Base-by-base conservation (phyloP, 768 basidiomycete genomes). In the Russula emetica region DNA sequence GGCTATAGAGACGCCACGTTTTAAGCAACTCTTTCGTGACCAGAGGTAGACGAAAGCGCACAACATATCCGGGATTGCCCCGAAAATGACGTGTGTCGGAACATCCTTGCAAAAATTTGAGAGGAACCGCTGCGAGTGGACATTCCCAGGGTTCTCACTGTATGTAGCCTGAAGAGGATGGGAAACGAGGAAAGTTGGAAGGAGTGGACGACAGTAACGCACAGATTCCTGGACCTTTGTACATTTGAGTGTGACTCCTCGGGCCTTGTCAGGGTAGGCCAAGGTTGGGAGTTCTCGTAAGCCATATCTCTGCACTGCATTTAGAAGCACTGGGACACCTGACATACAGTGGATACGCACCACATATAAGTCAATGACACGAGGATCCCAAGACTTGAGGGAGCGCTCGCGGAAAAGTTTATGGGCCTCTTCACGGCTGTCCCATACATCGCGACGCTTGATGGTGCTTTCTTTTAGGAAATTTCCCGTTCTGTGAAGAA, bases 231-330 rank as follows among this genome's bases (percentile, higher is more conserved):
- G 80, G 13, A 61, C 60, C 34, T 78, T 78, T 16, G 73, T 75
- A 65, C 82, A 83, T 64, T 76, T 80, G 16, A 83, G 71, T 14
- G 81, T 83, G 7, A 84, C 79, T 18, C 80, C 82, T 50, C 76
- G 55, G 11, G 70, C 72, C 60, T 75, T 72, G 56, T 79, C 75
- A 0, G 82, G 77, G 67, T 82, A 79, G 14, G 74, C 73, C 11
- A 61, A 61, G 0, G 78, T 80, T 5, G 81, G 80, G 16, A 81
- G 69, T 7, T 73, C 57, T 22, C 77, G 70, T 68, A 84, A 56
- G 76, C 82, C 53, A 24, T 72, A 68, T 68, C 79, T 74, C 82
- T 83, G 64, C 22, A 11, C 18, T 22, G 34, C 1, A 30, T 32
- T 53, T 1, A 44, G 55, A 55, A 14, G n/a, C 16, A 34, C 49